Evolutionary conservation across 129 eudicot species (phyloP), one percentile per base, ranked within the genome.

Genomic region (Kitagawia praeruptora): DNA sequence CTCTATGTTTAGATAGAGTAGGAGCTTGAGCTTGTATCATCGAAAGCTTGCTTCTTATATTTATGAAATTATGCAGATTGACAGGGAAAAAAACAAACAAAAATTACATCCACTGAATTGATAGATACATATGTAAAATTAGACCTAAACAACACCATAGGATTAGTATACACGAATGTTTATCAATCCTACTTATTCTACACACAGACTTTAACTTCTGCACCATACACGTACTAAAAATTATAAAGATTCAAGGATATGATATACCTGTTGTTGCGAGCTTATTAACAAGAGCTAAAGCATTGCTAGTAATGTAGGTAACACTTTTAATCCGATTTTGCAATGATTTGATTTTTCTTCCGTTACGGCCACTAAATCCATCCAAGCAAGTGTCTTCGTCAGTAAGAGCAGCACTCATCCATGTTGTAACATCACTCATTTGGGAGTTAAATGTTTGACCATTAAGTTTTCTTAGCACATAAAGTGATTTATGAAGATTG

Each of bases 321-420:
- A 81, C 95, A 80, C 82, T 87, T 11, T 61, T 77, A n/a, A 95
- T 96, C 81, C 80, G 82, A 46, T 63, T 74, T 63, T 76, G 79
- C 40, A 92, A 6, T 83, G 23, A 27, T 61, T 61, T 75, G 42
- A 89, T 72, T 45, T 79, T 82, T 48, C 82, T 84, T 48, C 88
- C 87, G 8, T 58, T 80, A 45, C 41, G 82, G 58, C 74, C 92
- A 14, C 77, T 90, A 82, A 95, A 89, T 34, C 99, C 99, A 83
- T 90, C 94, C 85, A 90, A 71, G 69, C 99, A 95, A 14, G 99
- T 92, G 34, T 86, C 96, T 76, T 92, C 91, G 66, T 92, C 94
- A 7, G 99, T 95, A 70, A 95, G 87, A 25, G 97, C 95, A 37
- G 90, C 87, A 77, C 99, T 90, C 19, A 92, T 53, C 99, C 99